Evolutionary conservation across 1,284 basidiomycete species (phyloP), one percentile per base, ranked within the genome.

Genomic region (Clitocybe nebularis): DNA sequence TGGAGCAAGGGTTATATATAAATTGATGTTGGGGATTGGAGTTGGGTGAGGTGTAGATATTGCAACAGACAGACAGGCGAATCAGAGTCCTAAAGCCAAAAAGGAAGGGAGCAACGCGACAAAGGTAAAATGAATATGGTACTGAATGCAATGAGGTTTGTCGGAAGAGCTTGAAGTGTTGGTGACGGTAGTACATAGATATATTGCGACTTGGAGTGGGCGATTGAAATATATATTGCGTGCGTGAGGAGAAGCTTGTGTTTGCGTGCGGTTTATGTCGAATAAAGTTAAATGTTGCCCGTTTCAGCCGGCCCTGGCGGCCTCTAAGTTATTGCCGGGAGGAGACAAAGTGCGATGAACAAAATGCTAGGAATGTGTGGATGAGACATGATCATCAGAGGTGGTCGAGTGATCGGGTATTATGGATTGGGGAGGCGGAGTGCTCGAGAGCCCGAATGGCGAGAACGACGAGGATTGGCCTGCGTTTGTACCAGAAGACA

Each of bases 391-490:
- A 48, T 58, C 59, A 39, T 76, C 70, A 65, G 72, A 63, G 45
- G 56, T 59, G 49, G 46, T 48, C 38, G 60, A 52, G 49, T 74
- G 74, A 60, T 80, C 79, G 77, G 81, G 77, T 81, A 82, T 83
- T 63, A 67, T 68, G 55, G 72, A 64, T 66, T 75, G 74, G 43
- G 64, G 58, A 36, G 63, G 49, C 42, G 58, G 59, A 21, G 53
- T 51, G 37, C 48, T 64, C 36, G 74, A 67, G 36, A 77, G 61
- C 58, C 77, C 79, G 57, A 84, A 84, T 30, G 83, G 81, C 50
- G 81, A 80, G 62, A 84, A 84, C 26, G 68, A 49, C 44, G 64
- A 57, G 10, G 58, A 51, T 23, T 47, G 51, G 39, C 48, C 49
- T 30, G 44, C 48, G 34, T 40, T 47, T 11, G 46, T 34, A 39